Conservation (phyloP, 257 asterid genomes). For the Penstemon newberryi region DNA sequence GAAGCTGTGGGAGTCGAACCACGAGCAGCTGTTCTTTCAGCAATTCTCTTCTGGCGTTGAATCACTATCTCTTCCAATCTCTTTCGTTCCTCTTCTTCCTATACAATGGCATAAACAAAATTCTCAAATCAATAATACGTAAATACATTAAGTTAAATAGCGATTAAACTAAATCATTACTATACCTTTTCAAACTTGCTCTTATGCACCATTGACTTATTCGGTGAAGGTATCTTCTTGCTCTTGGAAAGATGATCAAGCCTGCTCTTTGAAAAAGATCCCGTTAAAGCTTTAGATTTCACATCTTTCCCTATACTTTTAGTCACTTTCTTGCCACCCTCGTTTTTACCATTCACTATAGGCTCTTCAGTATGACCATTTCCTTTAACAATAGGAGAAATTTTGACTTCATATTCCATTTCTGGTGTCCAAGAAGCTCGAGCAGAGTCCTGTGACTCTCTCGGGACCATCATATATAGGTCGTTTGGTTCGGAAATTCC, state of each 20-base stretch:
- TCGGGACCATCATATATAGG: constrained; percentile 57
- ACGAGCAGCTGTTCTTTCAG: constrained; percentile 69
- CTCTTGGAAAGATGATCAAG: constrained; percentile 37
- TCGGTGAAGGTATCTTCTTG: constrained; percentile 56
- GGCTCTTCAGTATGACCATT: constrained; percentile 38
- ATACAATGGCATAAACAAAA: background rate
- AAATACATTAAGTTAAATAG: background rate
- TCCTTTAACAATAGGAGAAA: constrained; percentile 39
- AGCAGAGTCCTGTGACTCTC: constrained; percentile 58
- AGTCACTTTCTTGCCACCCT: constrained; percentile 37
- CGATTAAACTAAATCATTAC: background rate
- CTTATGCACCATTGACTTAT: constrained; percentile 49
- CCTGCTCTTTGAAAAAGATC: constrained; percentile 44
- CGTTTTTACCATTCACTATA: constrained; percentile 42
- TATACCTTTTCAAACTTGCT: constrained; percentile 69
- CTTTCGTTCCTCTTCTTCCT: constrained; percentile 81
- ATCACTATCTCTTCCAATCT: constrained; percentile 60
- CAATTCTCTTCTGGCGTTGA: constrained; percentile 75
- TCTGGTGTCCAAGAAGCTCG: constrained; percentile 66
- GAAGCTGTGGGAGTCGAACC: constrained; percentile 37
- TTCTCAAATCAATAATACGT: constrained; percentile 1
- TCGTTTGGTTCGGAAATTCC: constrained; percentile 61
- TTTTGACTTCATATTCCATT: constrained; percentile 64
- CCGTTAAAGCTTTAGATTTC: constrained; percentile 36
- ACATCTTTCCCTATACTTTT: constrained; percentile 42